A percentile compares a stretch with the other conserved stretches of the same genome.
Evolutionary conservation across 768 basidiomycete genomes (phyloP).

Genomic region (Kwoniella dejecticola): DNA sequence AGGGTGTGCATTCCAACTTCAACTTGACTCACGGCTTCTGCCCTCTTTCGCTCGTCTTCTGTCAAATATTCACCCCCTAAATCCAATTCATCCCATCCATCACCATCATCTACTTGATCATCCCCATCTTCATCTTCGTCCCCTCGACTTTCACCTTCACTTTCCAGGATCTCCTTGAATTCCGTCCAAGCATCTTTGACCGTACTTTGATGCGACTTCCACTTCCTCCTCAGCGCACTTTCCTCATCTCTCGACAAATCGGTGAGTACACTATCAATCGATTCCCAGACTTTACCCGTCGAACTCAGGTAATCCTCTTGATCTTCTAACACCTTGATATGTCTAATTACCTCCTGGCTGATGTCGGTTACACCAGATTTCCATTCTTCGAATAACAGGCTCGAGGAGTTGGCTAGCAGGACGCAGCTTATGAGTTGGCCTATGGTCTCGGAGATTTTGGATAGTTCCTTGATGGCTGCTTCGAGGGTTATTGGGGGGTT

Average conservation of each 20-base stretch:
- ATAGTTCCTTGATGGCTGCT: conserved; percentile 38
- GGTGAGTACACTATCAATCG: conserved; percentile 25
- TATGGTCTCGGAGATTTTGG: conserved; percentile 31
- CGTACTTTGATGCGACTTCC: conserved; percentile 32
- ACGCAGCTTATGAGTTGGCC: conserved; percentile 36
- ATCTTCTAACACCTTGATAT: conserved; percentile 13
- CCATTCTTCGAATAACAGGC: conserved; percentile 40
- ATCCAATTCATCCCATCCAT: conserved; percentile 34
- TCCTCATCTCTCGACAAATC: conserved; percentile 25
- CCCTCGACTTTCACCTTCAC: conserved; percentile 9
- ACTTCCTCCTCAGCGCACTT: conserved; percentile 30
- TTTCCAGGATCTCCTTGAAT: conserved; percentile 45
- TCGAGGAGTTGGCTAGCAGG: conserved; percentile 10
- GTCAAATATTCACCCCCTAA: conserved; percentile 29
- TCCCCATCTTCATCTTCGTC: conserved; percentile 22
- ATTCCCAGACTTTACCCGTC: conserved; percentile 48
- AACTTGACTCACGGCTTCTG: conserved; percentile 39
- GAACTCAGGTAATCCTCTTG: conserved; percentile 35
- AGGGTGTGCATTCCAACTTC: too few relatives aligned
- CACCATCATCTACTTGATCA: conserved; percentile 21
- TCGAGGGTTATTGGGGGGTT: conserved; percentile 42
- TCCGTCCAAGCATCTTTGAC: conserved; percentile 50
- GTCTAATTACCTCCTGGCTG: conserved; percentile 14
- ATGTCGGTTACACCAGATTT: conserved; percentile 23
- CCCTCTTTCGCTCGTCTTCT: conserved; percentile 20